A percentile compares a stretch with the other conserved stretches of the same genome.
Conservation (phyloP, 2,329 filamentous ascomycete genomes). For the Tolypocladium capitatum region DNA sequence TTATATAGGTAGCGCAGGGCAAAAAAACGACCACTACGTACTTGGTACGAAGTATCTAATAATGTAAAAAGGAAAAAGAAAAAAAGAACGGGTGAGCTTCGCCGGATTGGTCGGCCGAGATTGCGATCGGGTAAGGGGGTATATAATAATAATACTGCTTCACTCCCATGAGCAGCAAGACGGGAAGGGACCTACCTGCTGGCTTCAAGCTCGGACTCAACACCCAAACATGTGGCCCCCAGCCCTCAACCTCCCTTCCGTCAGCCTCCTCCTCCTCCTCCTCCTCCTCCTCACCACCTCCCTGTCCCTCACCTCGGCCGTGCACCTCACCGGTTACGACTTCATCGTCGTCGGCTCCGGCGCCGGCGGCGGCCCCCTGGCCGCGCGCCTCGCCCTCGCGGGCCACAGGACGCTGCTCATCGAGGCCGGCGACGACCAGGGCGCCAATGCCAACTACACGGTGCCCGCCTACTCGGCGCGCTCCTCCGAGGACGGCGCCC, state of each 20-base stretch:
- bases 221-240: not conserved
- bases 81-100: too few relatives aligned
- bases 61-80: too few relatives aligned
- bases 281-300: conserved; percentile 14
- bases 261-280: not conserved
- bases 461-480: conserved; percentile 30
- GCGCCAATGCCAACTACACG: conserved; percentile 31
- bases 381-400: conserved; percentile 43
- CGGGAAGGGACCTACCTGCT: too few relatives aligned
- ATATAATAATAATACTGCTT: too few relatives aligned
- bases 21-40: too few relatives aligned
- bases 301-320: not conserved
- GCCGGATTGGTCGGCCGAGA: too few relatives aligned
- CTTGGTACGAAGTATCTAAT: too few relatives aligned
- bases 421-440: conserved; percentile 48
- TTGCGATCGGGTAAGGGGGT: too few relatives aligned
- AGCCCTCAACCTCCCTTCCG: not conserved
- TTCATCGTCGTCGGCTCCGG: conserved; percentile 52
- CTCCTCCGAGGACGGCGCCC: conserved; percentile 39
- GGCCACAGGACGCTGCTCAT: conserved; percentile 47
- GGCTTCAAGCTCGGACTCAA: too few relatives aligned
- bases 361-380: conserved; percentile 44
- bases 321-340: conserved; percentile 22
- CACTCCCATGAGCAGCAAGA: too few relatives aligned
- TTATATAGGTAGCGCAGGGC: too few relatives aligned